phyloP scores from a whole-genome alignment of 2,329 filamentous ascomycete species.

The Clonostachys byssicola region DNA sequence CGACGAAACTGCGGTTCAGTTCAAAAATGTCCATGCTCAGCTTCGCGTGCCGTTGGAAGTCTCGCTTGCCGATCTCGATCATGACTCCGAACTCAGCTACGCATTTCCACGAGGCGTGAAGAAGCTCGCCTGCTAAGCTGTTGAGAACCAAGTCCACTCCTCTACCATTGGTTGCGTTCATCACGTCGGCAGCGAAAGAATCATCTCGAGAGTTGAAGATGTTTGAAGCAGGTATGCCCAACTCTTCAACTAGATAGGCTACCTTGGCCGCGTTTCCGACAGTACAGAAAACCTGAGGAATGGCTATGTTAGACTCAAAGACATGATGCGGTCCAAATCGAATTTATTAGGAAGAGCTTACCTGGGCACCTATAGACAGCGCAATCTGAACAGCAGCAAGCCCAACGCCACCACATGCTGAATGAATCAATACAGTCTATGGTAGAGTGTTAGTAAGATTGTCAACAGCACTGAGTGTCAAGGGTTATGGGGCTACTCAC shows the following conservation, averaged over 20 bases:
- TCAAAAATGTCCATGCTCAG: constrained; percentile 24
- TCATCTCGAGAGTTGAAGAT: constrained; percentile 19
- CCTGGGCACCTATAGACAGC: constrained; percentile 11
- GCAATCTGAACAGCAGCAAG: constrained; percentile 20
- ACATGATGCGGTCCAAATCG: no score
- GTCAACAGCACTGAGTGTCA: background rate
- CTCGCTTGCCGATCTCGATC: constrained; percentile 23
- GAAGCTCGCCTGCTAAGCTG: constrained; percentile 16
- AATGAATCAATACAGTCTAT: constrained; percentile 23
- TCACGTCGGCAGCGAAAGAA: constrained; percentile 14
- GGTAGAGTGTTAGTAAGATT: background rate
- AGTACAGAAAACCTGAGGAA: constrained; percentile 20
- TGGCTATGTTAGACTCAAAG: no score
- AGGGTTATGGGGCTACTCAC: background rate
- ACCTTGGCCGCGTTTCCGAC: constrained; percentile 22
- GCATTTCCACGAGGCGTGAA: constrained; percentile 21
- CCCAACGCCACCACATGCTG: constrained; percentile 20
- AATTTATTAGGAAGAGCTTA: background rate
- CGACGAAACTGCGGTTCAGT: constrained; percentile 22
- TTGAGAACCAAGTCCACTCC: constrained; percentile 25
- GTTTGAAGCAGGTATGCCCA: constrained; percentile 17
- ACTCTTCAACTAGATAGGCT: constrained; percentile 13
- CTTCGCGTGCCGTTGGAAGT: background rate
- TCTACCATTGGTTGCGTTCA: constrained; percentile 10
- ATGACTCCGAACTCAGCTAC: constrained; percentile 23